Evolutionary conservation across 2,329 filamentous ascomycete genomes (phyloP).

Genomic region (Saccharata proteae): DNA sequence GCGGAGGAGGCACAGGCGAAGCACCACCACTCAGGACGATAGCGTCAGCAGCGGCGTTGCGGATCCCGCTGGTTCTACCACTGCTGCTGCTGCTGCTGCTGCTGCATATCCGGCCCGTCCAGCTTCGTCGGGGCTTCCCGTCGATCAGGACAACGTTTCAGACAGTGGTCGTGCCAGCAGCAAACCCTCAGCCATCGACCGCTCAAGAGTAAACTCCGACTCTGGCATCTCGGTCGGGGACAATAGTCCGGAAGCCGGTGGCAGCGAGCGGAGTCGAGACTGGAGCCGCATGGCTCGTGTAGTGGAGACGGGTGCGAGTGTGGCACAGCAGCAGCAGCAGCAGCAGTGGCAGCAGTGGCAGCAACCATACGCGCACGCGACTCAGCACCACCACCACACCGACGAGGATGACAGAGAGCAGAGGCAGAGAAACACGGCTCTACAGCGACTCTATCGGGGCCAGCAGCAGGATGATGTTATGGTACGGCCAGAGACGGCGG

Average conservation of each 20-base stretch:
- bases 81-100: too few species aligned
- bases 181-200: constrained; percentile 5
- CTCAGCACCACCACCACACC: background rate
- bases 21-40: too few species aligned
- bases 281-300: too few species aligned
- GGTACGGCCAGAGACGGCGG: constrained; percentile 1
- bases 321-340: too few species aligned
- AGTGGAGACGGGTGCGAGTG: too few species aligned
- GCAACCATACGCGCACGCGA: too few species aligned
- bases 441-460: constrained; percentile 4
- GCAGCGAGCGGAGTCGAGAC: constrained; percentile 6
- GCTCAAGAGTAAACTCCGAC: constrained; percentile 11
- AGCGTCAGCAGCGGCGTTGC: too few species aligned
- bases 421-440: constrained; percentile 6
- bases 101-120: too few species aligned
- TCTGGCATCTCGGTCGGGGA: constrained; percentile 20
- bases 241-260: constrained; percentile 19
- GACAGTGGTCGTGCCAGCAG: background rate
- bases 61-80: too few species aligned
- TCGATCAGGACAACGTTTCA: constrained; percentile 11
- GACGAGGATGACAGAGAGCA: constrained; percentile 11
- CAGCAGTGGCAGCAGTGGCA: too few species aligned
- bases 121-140: too few species aligned
- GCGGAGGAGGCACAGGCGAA: too few species aligned
- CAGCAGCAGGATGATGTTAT: background rate